Base-by-base conservation (phyloP, 768 basidiomycete species). In the Hydnomerulius pinastri region DNA sequence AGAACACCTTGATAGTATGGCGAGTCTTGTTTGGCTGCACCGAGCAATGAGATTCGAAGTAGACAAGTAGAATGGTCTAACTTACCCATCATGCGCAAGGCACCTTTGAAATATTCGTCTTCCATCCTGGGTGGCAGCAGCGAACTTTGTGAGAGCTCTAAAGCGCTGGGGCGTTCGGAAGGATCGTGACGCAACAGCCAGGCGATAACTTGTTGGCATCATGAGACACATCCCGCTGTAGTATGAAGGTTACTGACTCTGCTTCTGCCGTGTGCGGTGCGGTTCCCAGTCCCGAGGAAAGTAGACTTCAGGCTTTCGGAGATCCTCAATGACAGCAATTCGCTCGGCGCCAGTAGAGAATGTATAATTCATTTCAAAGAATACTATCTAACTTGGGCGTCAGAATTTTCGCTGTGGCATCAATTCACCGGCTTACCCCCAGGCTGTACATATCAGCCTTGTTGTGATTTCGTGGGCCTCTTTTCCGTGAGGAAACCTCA, bases 361-460 rank as follows among this genome's bases (percentile, higher is more conserved):
- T 15, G 73, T 61, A 68, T 86, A 91, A 66, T 92, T 94, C 93
- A 97, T 96, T 72, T 98, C 95, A 61, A 98, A 97, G 70, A 97
- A 97, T 12, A 97, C 94, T 56, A 98, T 85, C 91, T 94, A 54
- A 18, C 21, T n/a, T n/a, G n/a, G n/a, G n/a, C n/a, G n/a, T n/a
- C n/a, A n/a, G 29, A 51, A 32, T 23, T 37, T 27, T 53, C 10
- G 4, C 36, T 47, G 6, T 41, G 47, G 6, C 3, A 12, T 4
- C n/a, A 45, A 35, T 29, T 17, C 11, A 42, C 18, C 2, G 27
- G 74, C 85, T 44, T 63, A 92, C 92, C 20, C 94, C 95, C 9
- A 96, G 79, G 66, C 92, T 93, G 64, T 95, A 98, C 80, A 98
- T 86, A 60, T 98, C 95, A 0, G 92, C 94, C 61, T 95, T 96